Evolutionary conservation across 805 yeast species (phyloP), one percentile per base, ranked within the genome.

Genomic region (Lipomyces anomalus): DNA sequence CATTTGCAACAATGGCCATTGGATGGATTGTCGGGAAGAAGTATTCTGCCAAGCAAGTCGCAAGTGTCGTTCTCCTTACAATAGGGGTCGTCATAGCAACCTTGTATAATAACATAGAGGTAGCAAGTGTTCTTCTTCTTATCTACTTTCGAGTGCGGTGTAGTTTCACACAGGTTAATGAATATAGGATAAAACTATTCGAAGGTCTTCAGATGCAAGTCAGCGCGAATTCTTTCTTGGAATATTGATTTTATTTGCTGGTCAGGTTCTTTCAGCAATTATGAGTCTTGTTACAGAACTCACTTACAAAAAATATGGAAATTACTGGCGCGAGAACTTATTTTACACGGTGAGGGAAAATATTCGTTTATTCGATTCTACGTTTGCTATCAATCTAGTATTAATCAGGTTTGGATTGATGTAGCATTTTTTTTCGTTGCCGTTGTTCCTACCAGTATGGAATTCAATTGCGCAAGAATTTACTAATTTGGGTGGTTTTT

Each of bases 311-410:
- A 55, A 53, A 18, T 76, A 79, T 57, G 83, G 84, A 4, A 69
- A 69, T 44, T 72, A 73, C 42, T 82, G 89, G 89, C 66, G 72
- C 44, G 88, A 82, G 54, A 70, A 74, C 29, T 59, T 83, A 37
- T 82, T 83, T 56, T 81, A 76, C 61, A 69, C 47, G 52, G 56
- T 47, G 22, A 75, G 13, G 84, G 80, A n/a, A n/a, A n/a, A n/a
- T n/a, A n/a, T n/a, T n/a, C n/a, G n/a, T n/a, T n/a, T n/a, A n/a
- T n/a, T n/a, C n/a, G n/a, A n/a, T n/a, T n/a, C n/a, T n/a, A n/a
- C n/a, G n/a, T n/a, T n/a, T n/a, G n/a, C n/a, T n/a, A n/a, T n/a
- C n/a, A n/a, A n/a, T n/a, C n/a, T n/a, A n/a, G n/a, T n/a, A n/a
- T n/a, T n/a, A n/a, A n/a, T n/a, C n/a, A n/a, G n/a, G n/a, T n/a